A percentile compares a stretch with the other conserved stretches of the same genome.
Conservation (phyloP, 352 stramenopile species). For the Paralagenidium karlingii region DNA sequence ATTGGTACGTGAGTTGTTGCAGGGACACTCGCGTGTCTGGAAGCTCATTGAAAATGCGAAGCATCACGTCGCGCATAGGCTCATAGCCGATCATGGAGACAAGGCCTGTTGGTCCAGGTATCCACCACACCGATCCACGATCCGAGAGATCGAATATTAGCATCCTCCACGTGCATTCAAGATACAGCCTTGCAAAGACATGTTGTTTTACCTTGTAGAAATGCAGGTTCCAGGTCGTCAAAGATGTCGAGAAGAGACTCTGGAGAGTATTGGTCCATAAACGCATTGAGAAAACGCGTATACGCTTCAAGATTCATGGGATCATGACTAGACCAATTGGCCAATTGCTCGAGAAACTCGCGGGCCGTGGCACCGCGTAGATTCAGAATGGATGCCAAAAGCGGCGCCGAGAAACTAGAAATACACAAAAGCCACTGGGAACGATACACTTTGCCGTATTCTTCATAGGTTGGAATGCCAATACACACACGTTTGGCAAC, state of each 20-base stretch:
- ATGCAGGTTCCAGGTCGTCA: slow-evolving; percentile 5
- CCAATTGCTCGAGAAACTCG: slow-evolving; percentile 19
- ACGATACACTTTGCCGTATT: slow-evolving; percentile 45
- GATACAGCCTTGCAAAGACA: slow-evolving; percentile 1
- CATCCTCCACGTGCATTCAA: slow-evolving; percentile 3
- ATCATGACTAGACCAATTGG: slow-evolving; percentile 31
- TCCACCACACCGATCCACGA: too few relatives aligned
- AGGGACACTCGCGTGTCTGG: slow-evolving; percentile 4
- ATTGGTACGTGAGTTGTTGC: slow-evolving; percentile 14
- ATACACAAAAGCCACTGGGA: slow-evolving; percentile 49
- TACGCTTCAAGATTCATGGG: slow-evolving; percentile 55
- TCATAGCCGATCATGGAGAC: slow-evolving; percentile 52
- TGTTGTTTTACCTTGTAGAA: background rate
- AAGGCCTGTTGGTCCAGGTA: slow-evolving; percentile 13
- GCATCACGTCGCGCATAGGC: slow-evolving; percentile 37
- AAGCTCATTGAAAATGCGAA: slow-evolving; percentile 41
- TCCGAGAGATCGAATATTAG: too few relatives aligned
- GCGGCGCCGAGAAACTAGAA: slow-evolving; percentile 39
- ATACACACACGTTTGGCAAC: too few relatives aligned
- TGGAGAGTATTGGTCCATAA: slow-evolving; percentile 63
- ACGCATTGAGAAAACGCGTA: slow-evolving; percentile 32
- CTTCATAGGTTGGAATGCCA: slow-evolving; percentile 42
- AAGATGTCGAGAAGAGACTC: slow-evolving; percentile 38
- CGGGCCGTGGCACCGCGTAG: slow-evolving; percentile 13
- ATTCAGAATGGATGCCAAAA: slow-evolving; percentile 44